phyloP scores from a whole-genome alignment of 116 monocot species.

The Phalaenopsis hybrid region DNA sequence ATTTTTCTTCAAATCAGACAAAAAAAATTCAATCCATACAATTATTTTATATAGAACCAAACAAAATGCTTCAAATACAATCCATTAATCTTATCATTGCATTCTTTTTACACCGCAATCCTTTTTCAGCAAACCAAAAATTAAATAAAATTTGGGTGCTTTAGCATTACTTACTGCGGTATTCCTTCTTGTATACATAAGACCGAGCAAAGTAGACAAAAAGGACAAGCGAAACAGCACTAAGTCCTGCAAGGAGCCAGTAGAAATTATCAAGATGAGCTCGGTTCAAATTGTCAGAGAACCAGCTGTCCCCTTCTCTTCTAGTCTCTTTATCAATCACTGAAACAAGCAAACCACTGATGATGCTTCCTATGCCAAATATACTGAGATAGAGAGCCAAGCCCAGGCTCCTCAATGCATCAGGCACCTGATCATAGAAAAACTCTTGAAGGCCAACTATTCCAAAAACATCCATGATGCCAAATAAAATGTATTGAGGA shows the following conservation, averaged over 20 bases:
- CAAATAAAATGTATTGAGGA: conserved; percentile 51
- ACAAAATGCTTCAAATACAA: too few relatives aligned
- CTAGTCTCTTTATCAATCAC: conserved; percentile 26
- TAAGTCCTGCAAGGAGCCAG: conserved; percentile 30
- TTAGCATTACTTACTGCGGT: not conserved
- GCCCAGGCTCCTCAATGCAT: conserved; percentile 45
- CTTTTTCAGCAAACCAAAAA: too few relatives aligned
- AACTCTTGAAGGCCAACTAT: conserved; percentile 58
- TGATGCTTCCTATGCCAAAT: conserved; percentile 47
- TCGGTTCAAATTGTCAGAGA: conserved; percentile 30
- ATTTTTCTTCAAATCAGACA: too few relatives aligned
- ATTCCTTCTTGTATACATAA: conserved; percentile 19
- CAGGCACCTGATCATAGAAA: conserved; percentile 65
- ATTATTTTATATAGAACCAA: too few relatives aligned
- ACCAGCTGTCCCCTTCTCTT: conserved; percentile 40
- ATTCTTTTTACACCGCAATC: too few relatives aligned
- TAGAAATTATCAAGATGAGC: conserved; percentile 38
- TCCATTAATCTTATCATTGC: too few relatives aligned
- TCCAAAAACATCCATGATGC: conserved; percentile 30
- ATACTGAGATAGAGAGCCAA: conserved; percentile 48
- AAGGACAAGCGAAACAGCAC: conserved; percentile 5
- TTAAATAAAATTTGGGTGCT: too few relatives aligned
- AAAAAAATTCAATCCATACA: too few relatives aligned
- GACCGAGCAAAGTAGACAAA: conserved; percentile 12
- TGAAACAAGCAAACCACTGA: conserved; percentile 42